Conservation (phyloP, 208 protist species). For the Acanthamoeba culbertsoni region DNA sequence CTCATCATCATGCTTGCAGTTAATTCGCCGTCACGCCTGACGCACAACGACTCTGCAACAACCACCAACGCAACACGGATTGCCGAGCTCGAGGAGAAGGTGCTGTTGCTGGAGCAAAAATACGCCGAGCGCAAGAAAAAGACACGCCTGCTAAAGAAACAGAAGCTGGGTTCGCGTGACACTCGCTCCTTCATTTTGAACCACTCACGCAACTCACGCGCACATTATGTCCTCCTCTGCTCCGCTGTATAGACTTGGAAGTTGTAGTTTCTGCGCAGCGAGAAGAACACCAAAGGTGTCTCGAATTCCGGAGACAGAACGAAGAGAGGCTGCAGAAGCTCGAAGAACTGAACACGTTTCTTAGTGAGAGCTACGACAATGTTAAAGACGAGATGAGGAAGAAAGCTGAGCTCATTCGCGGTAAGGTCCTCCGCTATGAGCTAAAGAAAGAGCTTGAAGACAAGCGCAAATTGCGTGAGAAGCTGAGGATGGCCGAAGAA, state of each 20-base stretch:
- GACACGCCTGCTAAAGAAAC: not conserved
- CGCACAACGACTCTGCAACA: not conserved
- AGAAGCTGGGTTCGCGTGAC: not conserved
- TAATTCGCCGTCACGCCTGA: not conserved
- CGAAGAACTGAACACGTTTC: slow-evolving; percentile 1
- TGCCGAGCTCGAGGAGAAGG: not conserved
- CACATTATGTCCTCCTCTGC: not conserved
- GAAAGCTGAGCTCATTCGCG: not conserved
- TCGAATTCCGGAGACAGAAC: not conserved
- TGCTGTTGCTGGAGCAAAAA: not conserved
- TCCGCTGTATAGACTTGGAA: not conserved
- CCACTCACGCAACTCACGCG: not conserved
- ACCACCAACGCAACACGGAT: not conserved
- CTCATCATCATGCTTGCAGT: not conserved
- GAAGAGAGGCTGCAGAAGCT: not conserved
- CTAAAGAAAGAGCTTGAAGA: not conserved
- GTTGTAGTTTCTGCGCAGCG: not conserved
- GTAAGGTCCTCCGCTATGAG: not conserved
- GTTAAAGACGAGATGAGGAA: slow-evolving; percentile 21
- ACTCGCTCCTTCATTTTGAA: not conserved
- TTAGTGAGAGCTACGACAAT: not conserved
- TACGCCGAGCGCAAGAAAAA: not conserved
- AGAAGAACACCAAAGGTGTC: not conserved
- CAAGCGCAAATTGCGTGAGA: not conserved
- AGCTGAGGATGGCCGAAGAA: not conserved